Base-by-base conservation (phyloP, 768 basidiomycete genomes). In the Agaricus sinodeliciosus region DNA sequence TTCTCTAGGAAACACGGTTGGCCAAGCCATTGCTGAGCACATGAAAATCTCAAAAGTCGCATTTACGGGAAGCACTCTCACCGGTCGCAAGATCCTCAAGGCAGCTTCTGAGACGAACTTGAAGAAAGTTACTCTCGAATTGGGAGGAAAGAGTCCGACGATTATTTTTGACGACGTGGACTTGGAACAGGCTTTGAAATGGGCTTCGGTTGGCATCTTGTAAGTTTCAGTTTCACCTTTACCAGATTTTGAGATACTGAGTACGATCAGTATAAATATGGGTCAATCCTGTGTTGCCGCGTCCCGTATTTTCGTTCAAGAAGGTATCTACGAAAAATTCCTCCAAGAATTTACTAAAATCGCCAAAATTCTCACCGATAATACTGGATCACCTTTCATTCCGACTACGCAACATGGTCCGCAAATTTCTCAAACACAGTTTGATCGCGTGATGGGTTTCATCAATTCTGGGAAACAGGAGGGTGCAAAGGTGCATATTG, bases 251-350 rank as follows among this genome's bases (percentile, higher is more conserved):
- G 11, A 6, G 9, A 26, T 8, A 11, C 42, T 13, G 34, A 34
- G 46, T 26, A 12, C 19, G 46, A 15, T 19, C 22, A 65, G 61
- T 54, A 56, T 62, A 55, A 65, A 70, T 58, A 67, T 65, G 63
- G 69, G 90, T 25, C 90, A 93, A 68, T 73, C 77, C n/a, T 93
- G 91, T 71, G 81, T 80, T 59, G 89, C 89, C 12, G 87, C 89
- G 9, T 87, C 89, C 27, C 80, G 92, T 56, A 82, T 93, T 61
- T 91, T 78, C 62, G 87, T 94, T 4, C 90, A 93, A 63, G 81
- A 77, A 55, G 69, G 72, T 3, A 81, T 93, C 61, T 92, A 93
- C 69, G 89, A 92, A 65, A 65, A 80, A 56, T 93, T 93, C 74
- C 61, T 92, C 49, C 61, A 68, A 47, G 65, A 57, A 28, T 84